Conservation (phyloP, 2,329 filamentous ascomycete species). For the Aspergillus udagawae region DNA sequence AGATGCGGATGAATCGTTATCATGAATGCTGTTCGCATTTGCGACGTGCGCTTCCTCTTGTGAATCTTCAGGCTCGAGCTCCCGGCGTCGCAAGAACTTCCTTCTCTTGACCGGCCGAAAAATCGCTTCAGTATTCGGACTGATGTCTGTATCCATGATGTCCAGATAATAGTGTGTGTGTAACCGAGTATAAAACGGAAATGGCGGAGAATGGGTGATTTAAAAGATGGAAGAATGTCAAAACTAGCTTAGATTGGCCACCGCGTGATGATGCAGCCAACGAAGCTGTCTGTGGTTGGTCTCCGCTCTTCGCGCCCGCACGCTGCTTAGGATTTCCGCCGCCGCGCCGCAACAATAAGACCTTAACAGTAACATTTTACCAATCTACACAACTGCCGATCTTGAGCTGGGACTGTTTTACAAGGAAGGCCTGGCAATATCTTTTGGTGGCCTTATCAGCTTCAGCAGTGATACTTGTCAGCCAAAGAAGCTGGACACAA, state of each 20-base stretch:
- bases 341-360: background rate
- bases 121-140: conserved; percentile 26
- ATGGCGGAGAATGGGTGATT: background rate
- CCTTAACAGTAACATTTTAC: background rate
- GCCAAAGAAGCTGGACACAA: background rate
- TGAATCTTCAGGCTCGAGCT: conserved; percentile 18
- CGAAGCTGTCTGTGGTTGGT: background rate
- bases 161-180: background rate
- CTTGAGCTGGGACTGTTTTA: background rate
- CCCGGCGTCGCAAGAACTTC: conserved; percentile 48
- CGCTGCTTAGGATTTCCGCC: background rate
- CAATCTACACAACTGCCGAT: background rate
- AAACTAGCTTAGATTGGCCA: background rate
- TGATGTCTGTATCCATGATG: conserved; percentile 28
- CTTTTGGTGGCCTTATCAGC: background rate
- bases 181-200: background rate
- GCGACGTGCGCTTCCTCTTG: conserved; percentile 7
- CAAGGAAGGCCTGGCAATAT: background rate
- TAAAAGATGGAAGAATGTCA: background rate
- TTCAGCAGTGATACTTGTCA: background rate
- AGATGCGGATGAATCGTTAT: conserved; percentile 8
- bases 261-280: background rate
- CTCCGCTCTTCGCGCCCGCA: background rate
- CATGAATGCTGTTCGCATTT: conserved; percentile 8
- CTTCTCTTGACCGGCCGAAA: conserved; percentile 50